Evolutionary conservation across 2,329 filamentous ascomycete genomes (phyloP), one percentile per base, ranked within the genome.

Genomic region (Sarocladiaceae sp.): DNA sequence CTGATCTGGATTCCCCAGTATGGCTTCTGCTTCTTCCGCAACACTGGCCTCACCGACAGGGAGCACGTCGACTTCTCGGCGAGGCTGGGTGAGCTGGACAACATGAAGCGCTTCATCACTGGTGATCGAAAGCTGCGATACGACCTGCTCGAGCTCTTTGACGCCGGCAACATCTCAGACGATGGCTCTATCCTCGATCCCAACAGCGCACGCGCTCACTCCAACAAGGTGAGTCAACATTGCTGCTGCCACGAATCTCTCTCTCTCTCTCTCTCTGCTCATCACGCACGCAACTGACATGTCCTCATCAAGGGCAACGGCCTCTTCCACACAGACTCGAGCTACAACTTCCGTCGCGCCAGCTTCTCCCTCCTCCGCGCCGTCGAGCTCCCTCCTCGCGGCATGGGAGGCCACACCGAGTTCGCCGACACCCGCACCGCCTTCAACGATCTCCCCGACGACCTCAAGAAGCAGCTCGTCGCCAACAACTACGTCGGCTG

Each of bases 241-340:
- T 10, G 11, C 5, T 15, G 7, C 10, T n/a, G n/a, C n/a, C n/a
- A n/a, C n/a, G n/a, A n/a, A n/a, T n/a, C n/a, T n/a, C n/a, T n/a
- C n/a, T n/a, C n/a, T n/a, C n/a, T n/a, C n/a, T n/a, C n/a, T n/a
- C n/a, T n/a, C n/a, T n/a, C n/a, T n/a, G n/a, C n/a, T n/a, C n/a
- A n/a, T n/a, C n/a, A n/a, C n/a, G n/a, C n/a, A n/a, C n/a, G n/a
- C n/a, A n/a, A n/a, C 26, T 29, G 26, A 29, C 26, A 29, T 10
- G 15, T 23, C 35, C 35, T 11, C 35, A 10, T 16, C 20, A 31
- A 56, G 55, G 72, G 69, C 26, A 78, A 78, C 52, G 57, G 55
- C 2, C 61, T 76, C 11, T 80, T 74, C 57, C 76, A 80, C 48
- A 68, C 68, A 11, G 75, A 79, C 55, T 73, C 68, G 15, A 70